Base-by-base conservation (phyloP, 805 yeast species). In the Brettanomyces nanus region DNA sequence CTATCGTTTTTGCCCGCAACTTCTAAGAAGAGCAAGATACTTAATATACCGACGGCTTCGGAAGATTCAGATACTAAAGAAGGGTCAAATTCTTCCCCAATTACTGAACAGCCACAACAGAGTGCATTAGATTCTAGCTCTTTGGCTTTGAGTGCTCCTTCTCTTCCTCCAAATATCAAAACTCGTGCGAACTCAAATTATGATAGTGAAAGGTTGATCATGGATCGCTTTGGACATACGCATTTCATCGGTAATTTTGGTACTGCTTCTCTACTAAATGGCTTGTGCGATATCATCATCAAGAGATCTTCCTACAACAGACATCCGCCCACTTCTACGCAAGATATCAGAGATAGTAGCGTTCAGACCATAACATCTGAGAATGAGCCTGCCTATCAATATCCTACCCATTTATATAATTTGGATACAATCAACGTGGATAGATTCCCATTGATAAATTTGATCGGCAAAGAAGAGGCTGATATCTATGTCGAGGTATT, bases 231-330 rank as follows among this genome's bases (percentile, higher is more conserved):
- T 39, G 74, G 74, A 4, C 69, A 66, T 37, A 61, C 70, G 0
- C 75, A 69, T 47, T 69, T 65, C 41, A 63, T 69, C 36, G 75
- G 75, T 1, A 60, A 66, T 17, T 61, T 60, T 14, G 72, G 73
- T 19, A 68, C 73, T 1, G 66, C 71, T 0, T 64, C 69, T 2
- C 43, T 69, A 20, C 52, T 69, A 38, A 65, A 60, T 35, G 65
- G 69, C 1, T 42, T 69, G 6, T 66, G 72, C 42, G 69, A 66
- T 43, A 53, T 69, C 17, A 56, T 69, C 19, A 50, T 65, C n/a
- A 61, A 63, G 37, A 49, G 63, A 15, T 59, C 66, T 0, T 51
- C 54, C 15, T 63, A 43, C 26, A 37, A 61, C 34, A 39, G 48
- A 19, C 50, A 53, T 28, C 64, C 68, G 9, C 65, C 67, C 20